These are phyloP conservation scores for Nitzschia palea DNA, from an alignment of 108 stramenopile genomes.

Conservation along the genomic window DNA sequence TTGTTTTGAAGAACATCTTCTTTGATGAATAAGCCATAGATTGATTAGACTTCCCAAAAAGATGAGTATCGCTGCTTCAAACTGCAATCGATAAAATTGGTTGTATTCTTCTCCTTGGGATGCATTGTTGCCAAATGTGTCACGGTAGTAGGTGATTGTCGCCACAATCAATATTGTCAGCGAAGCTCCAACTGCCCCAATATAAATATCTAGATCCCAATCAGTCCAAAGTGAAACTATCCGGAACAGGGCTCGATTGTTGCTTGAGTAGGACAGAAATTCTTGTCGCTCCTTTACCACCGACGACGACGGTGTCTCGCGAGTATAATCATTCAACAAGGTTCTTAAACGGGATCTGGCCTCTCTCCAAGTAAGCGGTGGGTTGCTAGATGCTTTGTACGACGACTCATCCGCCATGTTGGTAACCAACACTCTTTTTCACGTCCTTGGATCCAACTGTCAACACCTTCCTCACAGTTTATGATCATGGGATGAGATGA, in stretches of 20 bases:
- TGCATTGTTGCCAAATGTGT: neutral
- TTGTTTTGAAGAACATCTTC: slow-evolving; percentile 24
- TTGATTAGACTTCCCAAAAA: slow-evolving; percentile 29
- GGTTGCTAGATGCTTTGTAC: no score
- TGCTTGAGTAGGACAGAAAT: neutral
- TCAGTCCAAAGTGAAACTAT: slow-evolving; percentile 10
- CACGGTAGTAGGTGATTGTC: slow-evolving; percentile 4
- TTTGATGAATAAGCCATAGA: slow-evolving; percentile 32
- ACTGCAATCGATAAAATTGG: slow-evolving; percentile 21
- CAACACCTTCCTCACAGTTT: no score
- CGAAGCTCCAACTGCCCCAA: slow-evolving; percentile 33
- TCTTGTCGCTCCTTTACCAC: neutral
- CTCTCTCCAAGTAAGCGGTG: slow-evolving; percentile 44
- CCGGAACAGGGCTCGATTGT: neutral
- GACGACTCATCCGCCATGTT: no score
- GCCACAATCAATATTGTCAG: slow-evolving; percentile 36
- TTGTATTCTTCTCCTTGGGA: neutral
- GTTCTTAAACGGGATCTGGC: slow-evolving; percentile 32
- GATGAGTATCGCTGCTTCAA: slow-evolving; percentile 31
- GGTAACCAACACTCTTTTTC: no score
- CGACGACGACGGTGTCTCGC: slow-evolving; percentile 9
- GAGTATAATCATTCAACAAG: slow-evolving; percentile 28
- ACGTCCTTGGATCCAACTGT: no score
- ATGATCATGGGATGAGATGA: no score
- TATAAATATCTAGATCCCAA: slow-evolving; percentile 40